Conservation (phyloP, 495 filamentous ascomycete species). For the Aspergillus ellipticus region DNA sequence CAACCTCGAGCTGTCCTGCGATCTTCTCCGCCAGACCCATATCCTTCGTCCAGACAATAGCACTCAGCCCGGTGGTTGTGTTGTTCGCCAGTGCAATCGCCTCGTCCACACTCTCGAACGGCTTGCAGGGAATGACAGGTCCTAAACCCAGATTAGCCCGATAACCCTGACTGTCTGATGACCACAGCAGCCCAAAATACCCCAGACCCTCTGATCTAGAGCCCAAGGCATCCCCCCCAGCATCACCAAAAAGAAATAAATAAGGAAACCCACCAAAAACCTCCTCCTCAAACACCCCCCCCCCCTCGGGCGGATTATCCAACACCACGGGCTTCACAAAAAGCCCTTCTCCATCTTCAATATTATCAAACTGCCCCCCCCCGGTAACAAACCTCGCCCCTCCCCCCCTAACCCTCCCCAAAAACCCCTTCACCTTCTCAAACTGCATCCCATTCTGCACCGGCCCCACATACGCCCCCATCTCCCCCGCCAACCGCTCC, state of each 20-base stretch:
- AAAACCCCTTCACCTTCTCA: slow-evolving; percentile 5
- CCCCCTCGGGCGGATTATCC: slow-evolving; percentile 5
- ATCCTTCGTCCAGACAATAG: slow-evolving; percentile 76
- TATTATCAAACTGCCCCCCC: too few relatives aligned
- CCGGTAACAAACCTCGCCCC: not conserved
- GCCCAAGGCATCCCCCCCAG: slow-evolving; percentile 26
- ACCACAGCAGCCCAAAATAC: too few relatives aligned
- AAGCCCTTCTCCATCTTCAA: not conserved
- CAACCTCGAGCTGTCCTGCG: slow-evolving; percentile 72
- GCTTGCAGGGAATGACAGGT: slow-evolving; percentile 34
- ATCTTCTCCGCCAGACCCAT: slow-evolving; percentile 71
- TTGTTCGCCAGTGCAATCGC: slow-evolving; percentile 78
- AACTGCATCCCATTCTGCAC: slow-evolving; percentile 14
- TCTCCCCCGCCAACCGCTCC: not conserved
- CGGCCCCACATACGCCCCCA: slow-evolving; percentile 2
- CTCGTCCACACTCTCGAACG: slow-evolving; percentile 77
- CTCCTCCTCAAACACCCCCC: not conserved
- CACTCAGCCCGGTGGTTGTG: slow-evolving; percentile 78
- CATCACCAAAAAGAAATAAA: not conserved
- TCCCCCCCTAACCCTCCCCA: not conserved
- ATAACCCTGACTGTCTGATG: too few relatives aligned
- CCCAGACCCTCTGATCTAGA: too few relatives aligned
- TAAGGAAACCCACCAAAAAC: slow-evolving; percentile 1
- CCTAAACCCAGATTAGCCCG: slow-evolving; percentile 46
- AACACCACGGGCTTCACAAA: slow-evolving; percentile 7